Conservation (phyloP, 2,329 filamentous ascomycete species). For the Metarhizium guizhouense region DNA sequence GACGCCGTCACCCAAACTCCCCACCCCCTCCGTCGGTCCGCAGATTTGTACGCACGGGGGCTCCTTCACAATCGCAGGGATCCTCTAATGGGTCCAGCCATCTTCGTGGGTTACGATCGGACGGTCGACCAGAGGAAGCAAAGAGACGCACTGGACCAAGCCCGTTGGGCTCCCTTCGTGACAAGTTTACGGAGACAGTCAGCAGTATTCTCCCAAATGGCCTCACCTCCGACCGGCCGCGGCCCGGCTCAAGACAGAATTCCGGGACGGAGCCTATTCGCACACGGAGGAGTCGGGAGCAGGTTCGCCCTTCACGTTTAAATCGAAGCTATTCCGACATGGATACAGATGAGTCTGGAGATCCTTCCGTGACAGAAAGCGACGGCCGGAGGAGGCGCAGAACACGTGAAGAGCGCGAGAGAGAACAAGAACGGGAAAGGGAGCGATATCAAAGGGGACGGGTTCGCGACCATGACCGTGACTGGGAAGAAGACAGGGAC, state of each 20-base stretch:
- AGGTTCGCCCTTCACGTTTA: conserved; percentile 30
- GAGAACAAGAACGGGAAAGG: conserved; percentile 26
- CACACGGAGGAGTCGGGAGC: conserved; percentile 30
- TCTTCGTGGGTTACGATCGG: conserved; percentile 24
- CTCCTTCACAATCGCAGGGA: conserved; percentile 17
- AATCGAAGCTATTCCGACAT: conserved; percentile 33
- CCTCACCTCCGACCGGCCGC: conserved; percentile 23
- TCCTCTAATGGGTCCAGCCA: conserved; percentile 14
- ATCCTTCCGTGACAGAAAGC: conserved; percentile 23
- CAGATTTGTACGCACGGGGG: conserved; percentile 22
- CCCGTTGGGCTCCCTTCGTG: conserved; percentile 29
- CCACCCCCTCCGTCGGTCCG: conserved; percentile 23
- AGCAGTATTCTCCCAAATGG: conserved; percentile 32
- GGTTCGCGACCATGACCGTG: conserved; percentile 21
- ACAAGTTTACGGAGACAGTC: conserved; percentile 36
- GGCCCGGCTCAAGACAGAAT: conserved; percentile 25
- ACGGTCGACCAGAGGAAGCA: conserved; percentile 26
- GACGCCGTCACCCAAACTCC: conserved; percentile 16
- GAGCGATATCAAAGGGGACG: conserved; percentile 25
- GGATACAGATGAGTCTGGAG: conserved; percentile 26
- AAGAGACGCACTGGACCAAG: conserved; percentile 26
- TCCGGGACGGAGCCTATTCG: conserved; percentile 22
- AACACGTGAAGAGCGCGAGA: conserved; percentile 16
- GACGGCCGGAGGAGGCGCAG: conserved; percentile 17
- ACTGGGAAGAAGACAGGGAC: conserved; percentile 24